Evolutionary conservation across 495 filamentous ascomycete species (phyloP).

Genomic region (Terfezia claveryi): DNA sequence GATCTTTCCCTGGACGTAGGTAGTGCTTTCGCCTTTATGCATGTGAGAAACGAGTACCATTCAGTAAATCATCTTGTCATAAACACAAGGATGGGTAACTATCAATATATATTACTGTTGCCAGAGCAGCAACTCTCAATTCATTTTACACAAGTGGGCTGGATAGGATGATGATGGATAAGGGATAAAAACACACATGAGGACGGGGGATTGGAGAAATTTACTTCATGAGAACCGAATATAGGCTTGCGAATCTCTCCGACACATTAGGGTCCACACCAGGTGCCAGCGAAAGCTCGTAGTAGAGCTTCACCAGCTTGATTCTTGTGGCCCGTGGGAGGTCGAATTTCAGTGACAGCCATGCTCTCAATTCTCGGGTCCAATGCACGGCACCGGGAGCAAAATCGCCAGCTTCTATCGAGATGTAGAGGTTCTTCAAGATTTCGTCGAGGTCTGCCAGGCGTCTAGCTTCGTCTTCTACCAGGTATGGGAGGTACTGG

Average conservation of each 20-base stretch:
- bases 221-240: constrained; percentile 79
- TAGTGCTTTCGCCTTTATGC: constrained; percentile 73
- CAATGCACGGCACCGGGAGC: constrained; percentile 83
- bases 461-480: constrained; percentile 54
- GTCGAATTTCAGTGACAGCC: constrained; percentile 93
- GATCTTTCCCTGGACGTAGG: constrained; percentile 64
- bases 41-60: constrained; percentile 11
- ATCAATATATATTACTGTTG: not conserved
- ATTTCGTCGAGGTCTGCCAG: constrained; percentile 60
- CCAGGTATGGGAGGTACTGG: constrained; percentile 61
- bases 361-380: constrained; percentile 88
- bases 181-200: not conserved
- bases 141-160: not conserved
- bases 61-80: not conserved
- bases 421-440: constrained; percentile 74
- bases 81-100: not conserved
- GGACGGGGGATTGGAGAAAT: constrained; percentile 14
- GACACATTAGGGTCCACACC: constrained; percentile 61
- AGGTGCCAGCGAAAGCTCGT: constrained; percentile 76
- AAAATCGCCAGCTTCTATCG: constrained; percentile 82
- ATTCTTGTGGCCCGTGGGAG: constrained; percentile 61
- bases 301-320: constrained; percentile 75
- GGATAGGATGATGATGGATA: not conserved
- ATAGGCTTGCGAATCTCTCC: constrained; percentile 91
- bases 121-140: not conserved